Conservation (phyloP, 371 early-diverging fungal genomes). For the Rhizopus delemar region DNA sequence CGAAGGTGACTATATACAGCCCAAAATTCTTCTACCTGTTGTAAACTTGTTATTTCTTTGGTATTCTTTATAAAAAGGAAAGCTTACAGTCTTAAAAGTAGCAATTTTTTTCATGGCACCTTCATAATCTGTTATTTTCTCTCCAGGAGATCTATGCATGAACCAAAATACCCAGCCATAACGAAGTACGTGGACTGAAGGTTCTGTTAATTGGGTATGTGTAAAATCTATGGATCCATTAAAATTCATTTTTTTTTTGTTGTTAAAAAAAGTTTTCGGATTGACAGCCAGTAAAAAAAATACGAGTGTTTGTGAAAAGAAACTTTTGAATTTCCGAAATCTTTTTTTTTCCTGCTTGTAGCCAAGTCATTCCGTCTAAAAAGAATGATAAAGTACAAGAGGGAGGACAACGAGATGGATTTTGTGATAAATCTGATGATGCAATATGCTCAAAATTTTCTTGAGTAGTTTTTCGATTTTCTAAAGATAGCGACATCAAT, state of each 20-base stretch:
- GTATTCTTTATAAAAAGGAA: not conserved
- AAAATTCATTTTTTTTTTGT: slow-evolving; percentile 1
- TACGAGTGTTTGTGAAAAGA: not conserved
- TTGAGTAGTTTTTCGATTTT: too few relatives aligned
- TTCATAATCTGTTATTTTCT: slow-evolving; percentile 87
- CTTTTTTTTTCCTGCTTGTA: too few relatives aligned
- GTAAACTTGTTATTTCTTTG: not conserved
- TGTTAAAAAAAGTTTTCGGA: not conserved
- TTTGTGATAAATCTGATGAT: too few relatives aligned
- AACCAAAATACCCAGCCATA: slow-evolving; percentile 87
- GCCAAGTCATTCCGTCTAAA: too few relatives aligned
- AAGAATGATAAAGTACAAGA: too few relatives aligned
- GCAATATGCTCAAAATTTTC: too few relatives aligned
- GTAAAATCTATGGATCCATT: slow-evolving; percentile 2
- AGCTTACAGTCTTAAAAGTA: slow-evolving; percentile 74
- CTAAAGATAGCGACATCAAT: too few relatives aligned
- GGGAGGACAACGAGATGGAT: too few relatives aligned
- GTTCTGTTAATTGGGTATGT: slow-evolving; percentile 6
- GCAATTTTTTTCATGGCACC: slow-evolving; percentile 84
- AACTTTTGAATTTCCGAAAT: not conserved
- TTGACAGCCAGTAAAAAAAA: slow-evolving; percentile 16
- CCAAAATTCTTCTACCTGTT: slow-evolving; percentile 93
- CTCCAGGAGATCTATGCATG: slow-evolving; percentile 87
- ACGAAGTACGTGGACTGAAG: slow-evolving; percentile 49
- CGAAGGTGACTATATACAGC: slow-evolving; percentile 82